phyloP scores from a whole-genome alignment of 108 stramenopile genomes.

The Stephanodiscus triporus region DNA sequence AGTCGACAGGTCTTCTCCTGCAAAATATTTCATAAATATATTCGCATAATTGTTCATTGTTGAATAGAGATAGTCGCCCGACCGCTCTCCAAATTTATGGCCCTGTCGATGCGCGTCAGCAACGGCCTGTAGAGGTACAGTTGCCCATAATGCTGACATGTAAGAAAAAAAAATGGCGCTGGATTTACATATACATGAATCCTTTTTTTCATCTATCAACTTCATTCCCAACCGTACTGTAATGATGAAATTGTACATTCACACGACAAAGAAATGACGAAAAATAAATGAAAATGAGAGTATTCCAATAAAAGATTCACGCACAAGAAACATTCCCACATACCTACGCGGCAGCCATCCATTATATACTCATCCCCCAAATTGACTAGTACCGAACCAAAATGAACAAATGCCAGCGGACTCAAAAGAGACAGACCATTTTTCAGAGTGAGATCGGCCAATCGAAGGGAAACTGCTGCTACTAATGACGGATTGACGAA shows the following conservation, averaged over 20 bases:
- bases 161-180: not conserved
- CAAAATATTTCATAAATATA: constrained; percentile 11
- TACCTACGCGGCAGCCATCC: constrained; percentile 1
- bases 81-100: constrained; percentile 6
- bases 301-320: not conserved
- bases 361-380: not conserved
- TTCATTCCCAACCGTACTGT: constrained; percentile 6
- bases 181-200: not conserved
- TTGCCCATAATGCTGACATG: constrained; percentile 10
- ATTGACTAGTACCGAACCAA: not conserved
- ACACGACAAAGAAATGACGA: not conserved
- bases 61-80: constrained; percentile 11
- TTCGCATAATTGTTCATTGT: not conserved
- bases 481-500: not conserved
- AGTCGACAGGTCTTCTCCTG: constrained; percentile 6
- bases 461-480: constrained; percentile 14
- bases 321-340: not conserved
- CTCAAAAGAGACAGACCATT: constrained; percentile 17
- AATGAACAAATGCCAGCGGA: constrained; percentile 31
- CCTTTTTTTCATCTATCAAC: constrained; percentile 1
- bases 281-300: not conserved
- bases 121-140: constrained; percentile 20
- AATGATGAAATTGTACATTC: not conserved
- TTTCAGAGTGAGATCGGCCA: constrained; percentile 23
- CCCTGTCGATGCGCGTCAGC: constrained; percentile 9